phyloP scores from a whole-genome alignment of 192 early-diverging fungal genomes.

The Rhizoclosmatium globosum region DNA sequence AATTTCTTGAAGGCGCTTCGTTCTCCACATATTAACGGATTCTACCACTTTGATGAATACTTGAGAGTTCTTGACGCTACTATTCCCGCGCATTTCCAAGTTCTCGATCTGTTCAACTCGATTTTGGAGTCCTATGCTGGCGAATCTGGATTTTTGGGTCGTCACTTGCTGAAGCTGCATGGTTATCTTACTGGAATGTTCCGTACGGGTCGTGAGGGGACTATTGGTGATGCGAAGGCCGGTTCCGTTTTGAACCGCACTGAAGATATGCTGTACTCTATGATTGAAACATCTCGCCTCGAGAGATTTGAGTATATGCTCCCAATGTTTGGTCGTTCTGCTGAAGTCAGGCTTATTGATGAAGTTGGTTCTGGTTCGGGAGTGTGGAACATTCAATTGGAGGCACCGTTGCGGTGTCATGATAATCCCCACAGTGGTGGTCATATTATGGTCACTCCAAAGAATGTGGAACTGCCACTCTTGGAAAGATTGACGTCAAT shows the following conservation, averaged over 20 bases:
- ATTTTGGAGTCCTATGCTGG: not conserved
- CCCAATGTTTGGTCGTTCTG: not conserved
- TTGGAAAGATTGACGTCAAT: no score
- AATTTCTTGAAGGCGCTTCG: not conserved
- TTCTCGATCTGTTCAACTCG: not conserved
- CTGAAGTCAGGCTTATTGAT: not conserved
- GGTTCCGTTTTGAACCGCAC: not conserved
- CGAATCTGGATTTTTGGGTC: not conserved
- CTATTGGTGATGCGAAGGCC: not conserved
- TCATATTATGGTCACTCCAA: no score
- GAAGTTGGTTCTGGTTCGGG: not conserved
- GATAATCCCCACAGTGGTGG: not conserved
- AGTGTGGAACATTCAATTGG: not conserved
- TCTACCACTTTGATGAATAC: not conserved
- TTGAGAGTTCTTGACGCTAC: not conserved
- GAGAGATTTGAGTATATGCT: not conserved
- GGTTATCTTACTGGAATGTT: not conserved
- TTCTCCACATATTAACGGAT: not conserved
- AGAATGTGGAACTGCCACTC: no score
- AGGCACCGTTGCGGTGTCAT: not conserved
- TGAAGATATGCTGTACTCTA: not conserved
- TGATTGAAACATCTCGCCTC: not conserved
- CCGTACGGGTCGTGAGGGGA: not conserved
- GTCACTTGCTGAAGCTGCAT: slow-evolving; percentile 3
- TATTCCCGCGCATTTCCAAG: not conserved